phyloP scores from a whole-genome alignment of 352 stramenopile species.

The Phytophthora fragariaefolia region DNA sequence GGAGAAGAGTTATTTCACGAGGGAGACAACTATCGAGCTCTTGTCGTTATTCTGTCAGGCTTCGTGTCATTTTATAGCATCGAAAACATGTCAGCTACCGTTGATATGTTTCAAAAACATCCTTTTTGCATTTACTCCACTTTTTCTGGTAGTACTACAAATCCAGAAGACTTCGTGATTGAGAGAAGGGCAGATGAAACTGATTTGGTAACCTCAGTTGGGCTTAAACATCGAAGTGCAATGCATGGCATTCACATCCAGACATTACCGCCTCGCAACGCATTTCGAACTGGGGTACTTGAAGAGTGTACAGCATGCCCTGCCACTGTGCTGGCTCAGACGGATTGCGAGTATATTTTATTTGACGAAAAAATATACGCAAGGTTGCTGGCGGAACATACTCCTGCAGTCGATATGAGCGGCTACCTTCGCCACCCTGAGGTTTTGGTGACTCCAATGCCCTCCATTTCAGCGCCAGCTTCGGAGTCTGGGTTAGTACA shows the following conservation, averaged over 20 bases:
- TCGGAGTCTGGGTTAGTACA: not conserved
- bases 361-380: constrained; percentile 55
- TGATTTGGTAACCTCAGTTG: not conserved
- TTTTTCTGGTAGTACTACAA: constrained; percentile 43
- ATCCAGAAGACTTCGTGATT: constrained; percentile 37
- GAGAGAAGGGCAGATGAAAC: constrained; percentile 14
- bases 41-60: constrained; percentile 58
- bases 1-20: constrained; percentile 71
- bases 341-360: constrained; percentile 57
- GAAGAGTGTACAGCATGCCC: constrained; percentile 46
- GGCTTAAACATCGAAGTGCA: constrained; percentile 40
- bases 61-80: constrained; percentile 70
- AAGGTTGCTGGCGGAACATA: constrained; percentile 45
- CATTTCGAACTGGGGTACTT: constrained; percentile 65
- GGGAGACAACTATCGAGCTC: constrained; percentile 32
- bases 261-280: constrained; percentile 55
- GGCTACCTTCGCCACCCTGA: constrained; percentile 6
- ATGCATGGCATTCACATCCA: constrained; percentile 69
- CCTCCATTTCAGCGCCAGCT: not conserved
- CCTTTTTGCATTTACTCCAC: constrained; percentile 55
- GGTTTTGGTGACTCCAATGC: not conserved
- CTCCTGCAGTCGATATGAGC: constrained; percentile 42
- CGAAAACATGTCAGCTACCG: constrained; percentile 59
- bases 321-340: constrained; percentile 61
- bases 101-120: constrained; percentile 72